Percentiles rank a stretch among this genome's conserved stretches.
Evolutionary conservation across 176 grass and related monocot species (phyloP).

Genomic region (Oryza punctata): DNA sequence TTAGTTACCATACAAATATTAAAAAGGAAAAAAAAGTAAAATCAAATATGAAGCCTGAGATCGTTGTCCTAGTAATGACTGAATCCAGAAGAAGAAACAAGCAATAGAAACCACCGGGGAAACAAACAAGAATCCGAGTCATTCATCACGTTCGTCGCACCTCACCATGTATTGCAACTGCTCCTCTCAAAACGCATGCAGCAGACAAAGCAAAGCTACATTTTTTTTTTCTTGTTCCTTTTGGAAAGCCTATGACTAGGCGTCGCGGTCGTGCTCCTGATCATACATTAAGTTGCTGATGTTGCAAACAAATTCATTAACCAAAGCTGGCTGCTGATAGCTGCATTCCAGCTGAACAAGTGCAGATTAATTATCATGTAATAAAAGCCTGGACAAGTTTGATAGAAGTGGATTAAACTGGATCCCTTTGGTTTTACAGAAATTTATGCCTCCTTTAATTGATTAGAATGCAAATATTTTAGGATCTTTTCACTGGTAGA

Average conservation of each 20-base stretch:
- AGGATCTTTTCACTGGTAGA: no score
- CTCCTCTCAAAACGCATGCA: constrained; percentile 18
- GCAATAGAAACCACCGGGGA: background rate
- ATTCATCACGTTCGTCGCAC: constrained; percentile 6
- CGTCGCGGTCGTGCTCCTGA: background rate
- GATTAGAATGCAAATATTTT: no score
- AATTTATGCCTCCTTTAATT: no score
- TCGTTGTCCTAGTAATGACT: background rate
- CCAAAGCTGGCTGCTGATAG: background rate
- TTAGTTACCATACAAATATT: no score
- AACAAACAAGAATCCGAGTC: constrained; percentile 33
- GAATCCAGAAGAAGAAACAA: constrained; percentile 20
- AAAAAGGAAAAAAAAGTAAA: no score
- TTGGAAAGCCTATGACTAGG: background rate
- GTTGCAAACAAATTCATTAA: no score
- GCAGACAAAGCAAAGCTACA: no score
- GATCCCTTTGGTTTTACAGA: background rate
- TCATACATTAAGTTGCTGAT: background rate
- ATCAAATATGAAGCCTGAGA: no score
- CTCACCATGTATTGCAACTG: constrained; percentile 25
- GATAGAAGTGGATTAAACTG: background rate
- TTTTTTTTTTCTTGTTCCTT: background rate
- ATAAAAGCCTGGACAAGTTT: background rate
- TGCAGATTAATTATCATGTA: background rate
- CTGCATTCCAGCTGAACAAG: background rate